Conservation (phyloP, 371 early-diverging fungal genomes). For the Mortierella sp. region DNA sequence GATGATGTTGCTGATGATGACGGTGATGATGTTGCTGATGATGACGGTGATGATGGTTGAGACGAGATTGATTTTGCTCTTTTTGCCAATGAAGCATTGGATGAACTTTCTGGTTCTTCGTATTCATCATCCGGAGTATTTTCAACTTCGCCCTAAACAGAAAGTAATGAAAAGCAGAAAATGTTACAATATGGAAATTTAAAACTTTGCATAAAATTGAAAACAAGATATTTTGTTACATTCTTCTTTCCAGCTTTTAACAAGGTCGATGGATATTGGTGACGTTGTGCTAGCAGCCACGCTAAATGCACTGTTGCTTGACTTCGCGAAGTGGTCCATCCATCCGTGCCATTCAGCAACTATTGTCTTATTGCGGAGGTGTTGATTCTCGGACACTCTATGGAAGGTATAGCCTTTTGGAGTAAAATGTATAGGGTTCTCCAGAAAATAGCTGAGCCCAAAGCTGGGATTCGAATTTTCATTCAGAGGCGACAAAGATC, state of each 20-base stretch:
- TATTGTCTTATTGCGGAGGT: background rate
- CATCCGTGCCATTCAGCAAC: slow-evolving; percentile 1
- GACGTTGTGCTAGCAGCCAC: background rate
- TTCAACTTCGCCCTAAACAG: too few relatives aligned
- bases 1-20: too few relatives aligned
- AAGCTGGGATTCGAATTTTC: slow-evolving; percentile 1
- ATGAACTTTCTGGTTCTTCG: too few relatives aligned
- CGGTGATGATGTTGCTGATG: too few relatives aligned
- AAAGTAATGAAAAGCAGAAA: too few relatives aligned
- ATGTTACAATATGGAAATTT: too few relatives aligned
- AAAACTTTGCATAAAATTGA: background rate
- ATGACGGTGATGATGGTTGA: too few relatives aligned
- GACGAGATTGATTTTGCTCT: too few relatives aligned
- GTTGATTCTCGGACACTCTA: background rate
- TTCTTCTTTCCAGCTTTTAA: background rate
- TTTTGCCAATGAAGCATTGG: too few relatives aligned
- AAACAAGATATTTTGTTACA: background rate
- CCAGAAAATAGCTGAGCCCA: slow-evolving; percentile 3
- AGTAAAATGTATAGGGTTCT: background rate
- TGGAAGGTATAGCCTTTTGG: background rate
- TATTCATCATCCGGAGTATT: too few relatives aligned
- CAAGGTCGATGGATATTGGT: background rate
- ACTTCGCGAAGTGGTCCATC: background rate
- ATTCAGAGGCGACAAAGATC: background rate
- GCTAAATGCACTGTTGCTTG: background rate